phyloP scores from a whole-genome alignment of 805 yeast genomes.

The Ogataea glucozyma region DNA sequence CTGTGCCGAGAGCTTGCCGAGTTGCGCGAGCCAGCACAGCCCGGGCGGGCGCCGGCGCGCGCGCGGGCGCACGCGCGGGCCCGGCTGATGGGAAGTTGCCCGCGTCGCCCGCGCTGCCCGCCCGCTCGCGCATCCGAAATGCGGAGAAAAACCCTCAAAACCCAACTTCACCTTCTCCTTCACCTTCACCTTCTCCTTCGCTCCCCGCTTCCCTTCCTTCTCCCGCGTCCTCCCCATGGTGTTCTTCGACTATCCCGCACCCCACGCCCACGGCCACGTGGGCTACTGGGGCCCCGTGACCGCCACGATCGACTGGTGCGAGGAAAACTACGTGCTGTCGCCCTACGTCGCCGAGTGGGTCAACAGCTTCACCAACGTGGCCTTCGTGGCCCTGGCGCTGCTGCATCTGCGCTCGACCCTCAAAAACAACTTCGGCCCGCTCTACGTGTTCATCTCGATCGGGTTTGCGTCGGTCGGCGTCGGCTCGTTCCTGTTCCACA shows the following conservation, averaged over 20 bases:
- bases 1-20: too few relatives aligned
- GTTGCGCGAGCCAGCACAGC: too few relatives aligned
- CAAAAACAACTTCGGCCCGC: conserved; percentile 59
- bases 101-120: too few relatives aligned
- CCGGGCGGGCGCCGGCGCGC: too few relatives aligned
- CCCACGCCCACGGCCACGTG: conserved; percentile 17
- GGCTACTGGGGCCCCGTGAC: conserved; percentile 77
- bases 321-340: conserved; percentile 89
- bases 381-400: conserved; percentile 34
- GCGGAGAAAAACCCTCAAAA: too few relatives aligned
- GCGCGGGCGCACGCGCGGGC: too few relatives aligned
- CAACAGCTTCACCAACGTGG: conserved; percentile 75
- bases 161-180: too few relatives aligned
- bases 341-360: conserved; percentile 87
- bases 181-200: background rate
- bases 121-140: too few relatives aligned
- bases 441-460: conserved; percentile 69
- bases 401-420: conserved; percentile 53
- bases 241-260: conserved; percentile 19
- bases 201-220: background rate
- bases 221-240: conserved; percentile 10
- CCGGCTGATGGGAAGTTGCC: too few relatives aligned
- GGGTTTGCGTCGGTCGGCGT: conserved; percentile 90
- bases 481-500: conserved; percentile 94
- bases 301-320: conserved; percentile 99